phyloP scores from a whole-genome alignment of 106 monocot genomes.

The Gastrodia elata region DNA sequence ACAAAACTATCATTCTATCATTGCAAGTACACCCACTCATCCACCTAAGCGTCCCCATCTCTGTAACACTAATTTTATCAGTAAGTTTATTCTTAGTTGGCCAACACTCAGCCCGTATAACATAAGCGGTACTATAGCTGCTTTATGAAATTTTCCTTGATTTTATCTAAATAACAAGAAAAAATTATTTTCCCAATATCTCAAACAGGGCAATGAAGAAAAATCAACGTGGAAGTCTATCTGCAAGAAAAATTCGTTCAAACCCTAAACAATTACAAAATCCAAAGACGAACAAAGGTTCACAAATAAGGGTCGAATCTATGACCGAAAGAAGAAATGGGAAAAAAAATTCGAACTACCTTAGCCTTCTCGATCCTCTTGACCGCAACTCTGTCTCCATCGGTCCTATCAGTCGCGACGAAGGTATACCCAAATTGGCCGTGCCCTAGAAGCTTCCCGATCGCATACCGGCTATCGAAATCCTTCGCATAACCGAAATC shows the following conservation, averaged over 20 bases:
- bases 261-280: not conserved
- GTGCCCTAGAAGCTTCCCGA: slow-evolving; percentile 53
- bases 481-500: slow-evolving; percentile 51
- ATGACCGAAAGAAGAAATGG: not conserved
- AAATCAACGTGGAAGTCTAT: not conserved
- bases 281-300: not conserved
- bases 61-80: too few species aligned
- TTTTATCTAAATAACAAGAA: too few species aligned
- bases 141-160: too few species aligned
- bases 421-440: slow-evolving; percentile 63
- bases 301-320: not conserved
- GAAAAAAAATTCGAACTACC: slow-evolving; percentile 15
- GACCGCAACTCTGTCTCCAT: slow-evolving; percentile 40
- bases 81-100: too few species aligned
- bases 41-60: too few species aligned
- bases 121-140: too few species aligned
- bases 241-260: not conserved
- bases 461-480: slow-evolving; percentile 34
- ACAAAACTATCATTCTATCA: too few species aligned
- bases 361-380: slow-evolving; percentile 57
- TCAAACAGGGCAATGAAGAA: not conserved
- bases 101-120: too few species aligned
- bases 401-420: slow-evolving; percentile 43
- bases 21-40: too few species aligned
- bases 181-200: not conserved